Evolutionary conservation across 1,284 basidiomycete species (phyloP), one percentile per base, ranked within the genome.

Genomic region (Cutaneotrichosporon mucoides): DNA sequence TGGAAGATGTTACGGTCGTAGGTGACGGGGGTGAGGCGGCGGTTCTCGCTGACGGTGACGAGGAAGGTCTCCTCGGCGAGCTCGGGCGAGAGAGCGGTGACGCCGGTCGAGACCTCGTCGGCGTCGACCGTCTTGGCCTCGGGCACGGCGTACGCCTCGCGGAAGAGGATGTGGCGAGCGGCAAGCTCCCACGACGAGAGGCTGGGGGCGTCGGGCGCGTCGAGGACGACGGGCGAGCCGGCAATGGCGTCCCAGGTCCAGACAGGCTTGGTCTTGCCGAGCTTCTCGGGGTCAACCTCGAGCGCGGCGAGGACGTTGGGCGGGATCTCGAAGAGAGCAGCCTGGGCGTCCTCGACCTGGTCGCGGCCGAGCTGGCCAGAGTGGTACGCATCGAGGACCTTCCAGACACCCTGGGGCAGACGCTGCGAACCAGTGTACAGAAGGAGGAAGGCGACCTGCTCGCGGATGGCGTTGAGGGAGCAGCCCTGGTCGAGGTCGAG

Each of bases 1-100:
- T 99, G 95, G 84, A 99, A 99, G 59, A 99, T 92, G 78, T 99
- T 98, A 66, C 96, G 90, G 79, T 98, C 91, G 79, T 99, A 99
- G 66, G 95, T 91, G 67, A 85, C 78, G 41, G 96, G 96, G 0
- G 95, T 99, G 56, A 99, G 85, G 38, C 95, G 90, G 55, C 88
- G 86, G 81, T 98, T 98, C 78, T 97, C 94, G 6, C 88, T 86
- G 73, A 94, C 94, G 15, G 88, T 93, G 62, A 98, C 87, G 63
- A 98, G 86, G 84, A 85, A 98, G 38, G 92, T 98, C 73, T 89
- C 87, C 66, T 98, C 96, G 12, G 88, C 81, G 42, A 90, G 75
- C 72, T 96, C 92, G 33, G 95, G 96, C 43, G 89, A 88, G 51
- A 94, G 81, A 3, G 85, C 80, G n/a, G 86, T 84, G 62, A 87